Conservation (phyloP, 225 moss, liverwort and hornwort genomes). For the Ulota crispa region DNA sequence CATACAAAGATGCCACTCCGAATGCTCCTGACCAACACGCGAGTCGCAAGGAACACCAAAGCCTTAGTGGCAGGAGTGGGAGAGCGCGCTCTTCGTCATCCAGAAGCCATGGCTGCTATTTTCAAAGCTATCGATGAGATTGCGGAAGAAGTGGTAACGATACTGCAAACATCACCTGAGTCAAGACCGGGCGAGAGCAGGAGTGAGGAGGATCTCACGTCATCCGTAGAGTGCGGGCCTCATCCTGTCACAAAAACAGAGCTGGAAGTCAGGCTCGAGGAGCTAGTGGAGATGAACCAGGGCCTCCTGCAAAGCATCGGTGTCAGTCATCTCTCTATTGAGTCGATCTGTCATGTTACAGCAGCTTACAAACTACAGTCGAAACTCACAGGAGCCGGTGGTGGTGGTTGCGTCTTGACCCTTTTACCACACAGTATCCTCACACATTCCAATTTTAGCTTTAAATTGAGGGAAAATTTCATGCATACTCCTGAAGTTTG, state of each 20-base stretch:
- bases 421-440: constrained; percentile 81
- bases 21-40: constrained; percentile 89
- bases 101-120: constrained; percentile 79
- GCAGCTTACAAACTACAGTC: constrained; percentile 64
- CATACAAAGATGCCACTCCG: constrained; percentile 65
- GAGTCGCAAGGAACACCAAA: constrained; percentile 79
- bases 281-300: constrained; percentile 94
- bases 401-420: constrained; percentile 99
- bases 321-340: constrained; percentile 91
- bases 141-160: constrained; percentile 73
- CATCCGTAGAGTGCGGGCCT: constrained; percentile 31
- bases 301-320: constrained; percentile 93
- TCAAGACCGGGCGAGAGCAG: not conserved
- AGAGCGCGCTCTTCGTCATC: constrained; percentile 73
- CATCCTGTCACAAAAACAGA: constrained; percentile 38
- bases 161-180: constrained; percentile 50
- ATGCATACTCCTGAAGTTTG: too few relatives aligned
- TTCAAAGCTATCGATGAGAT: constrained; percentile 86
- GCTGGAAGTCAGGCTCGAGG: constrained; percentile 59
- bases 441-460: not conserved
- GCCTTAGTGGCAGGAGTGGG: constrained; percentile 77
- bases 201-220: constrained; percentile 22
- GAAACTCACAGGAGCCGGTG: constrained; percentile 97
- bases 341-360: constrained; percentile 76
- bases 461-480: too few relatives aligned